These are phyloP conservation scores for Cryptococcus deneoformans DNA, from an alignment of 1,284 basidiomycete genomes.

Conservation along the genomic window DNA sequence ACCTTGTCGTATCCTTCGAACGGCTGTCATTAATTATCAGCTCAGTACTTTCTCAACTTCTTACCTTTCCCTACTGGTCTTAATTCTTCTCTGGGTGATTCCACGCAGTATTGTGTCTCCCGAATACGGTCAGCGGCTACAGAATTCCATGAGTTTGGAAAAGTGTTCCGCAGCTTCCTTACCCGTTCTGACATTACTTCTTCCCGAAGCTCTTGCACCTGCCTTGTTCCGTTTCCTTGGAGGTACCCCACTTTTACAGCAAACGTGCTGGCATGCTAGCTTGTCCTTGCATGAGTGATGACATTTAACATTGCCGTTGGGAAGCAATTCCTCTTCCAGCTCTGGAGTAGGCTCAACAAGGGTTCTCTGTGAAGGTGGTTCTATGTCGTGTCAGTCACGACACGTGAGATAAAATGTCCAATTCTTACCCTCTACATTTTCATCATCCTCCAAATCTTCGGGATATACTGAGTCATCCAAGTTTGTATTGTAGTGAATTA, in stretches of 20 bases:
- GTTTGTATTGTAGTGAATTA: constrained; percentile 23
- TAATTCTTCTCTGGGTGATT: neutral
- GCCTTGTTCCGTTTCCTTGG: neutral
- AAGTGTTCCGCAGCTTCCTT: neutral
- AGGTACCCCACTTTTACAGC: constrained; percentile 3
- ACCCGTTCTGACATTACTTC: constrained; percentile 1
- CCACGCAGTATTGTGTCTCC: neutral
- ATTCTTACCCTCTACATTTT: neutral
- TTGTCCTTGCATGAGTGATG: constrained; percentile 5
- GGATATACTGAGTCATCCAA: constrained; percentile 20
- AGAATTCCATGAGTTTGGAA: too few species aligned
- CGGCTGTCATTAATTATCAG: neutral
- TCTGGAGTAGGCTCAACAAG: neutral
- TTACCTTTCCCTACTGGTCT: neutral
- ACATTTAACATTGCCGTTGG: constrained; percentile 1
- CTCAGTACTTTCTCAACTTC: neutral
- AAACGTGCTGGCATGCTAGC: constrained; percentile 1
- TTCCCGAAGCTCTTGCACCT: neutral
- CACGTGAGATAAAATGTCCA: neutral
- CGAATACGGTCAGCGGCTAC: neutral
- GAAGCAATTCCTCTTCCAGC: neutral
- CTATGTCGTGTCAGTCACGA: neutral
- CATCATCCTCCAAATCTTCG: neutral
- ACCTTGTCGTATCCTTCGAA: neutral
- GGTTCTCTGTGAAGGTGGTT: neutral